These are phyloP conservation scores for Eucalyptus regnans DNA, from an alignment of 345 rosid genomes.

Conservation along the genomic window DNA sequence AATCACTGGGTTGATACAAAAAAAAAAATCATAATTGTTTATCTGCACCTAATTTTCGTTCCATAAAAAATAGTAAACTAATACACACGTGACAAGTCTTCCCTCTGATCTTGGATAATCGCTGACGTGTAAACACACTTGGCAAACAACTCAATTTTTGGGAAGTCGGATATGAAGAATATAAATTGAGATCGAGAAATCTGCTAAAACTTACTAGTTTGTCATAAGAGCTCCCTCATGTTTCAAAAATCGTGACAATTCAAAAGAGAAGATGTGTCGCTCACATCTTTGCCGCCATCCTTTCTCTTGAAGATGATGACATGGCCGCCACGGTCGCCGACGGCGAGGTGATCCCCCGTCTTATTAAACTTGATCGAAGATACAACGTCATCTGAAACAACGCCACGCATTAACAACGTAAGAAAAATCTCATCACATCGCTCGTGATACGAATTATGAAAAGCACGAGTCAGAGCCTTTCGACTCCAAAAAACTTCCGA, in stretches of 20 bases:
- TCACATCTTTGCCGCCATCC: constrained; percentile 7
- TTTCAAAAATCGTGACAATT: not conserved
- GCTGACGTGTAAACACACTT: fast-evolving
- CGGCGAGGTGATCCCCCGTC: constrained; percentile 40
- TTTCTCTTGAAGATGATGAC: constrained; percentile 36
- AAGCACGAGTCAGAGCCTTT: not conserved
- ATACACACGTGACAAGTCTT: fast-evolving
- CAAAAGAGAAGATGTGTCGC: not conserved
- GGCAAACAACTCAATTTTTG: not conserved
- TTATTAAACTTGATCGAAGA: constrained; percentile 34
- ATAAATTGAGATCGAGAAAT: not conserved
- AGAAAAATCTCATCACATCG: not conserved
- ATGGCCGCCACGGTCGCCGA: constrained; percentile 41
- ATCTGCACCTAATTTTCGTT: not conserved
- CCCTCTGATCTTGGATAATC: not conserved
- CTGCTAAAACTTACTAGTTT: not conserved
- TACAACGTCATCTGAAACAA: constrained; percentile 20
- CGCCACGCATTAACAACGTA: not conserved
- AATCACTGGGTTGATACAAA: fast-evolving
- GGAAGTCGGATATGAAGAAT: fast-evolving
- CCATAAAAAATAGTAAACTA: fast-evolving
- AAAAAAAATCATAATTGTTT: not conserved
- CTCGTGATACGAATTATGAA: not conserved
- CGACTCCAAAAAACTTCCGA: not conserved
- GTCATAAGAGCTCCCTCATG: not conserved